Evolutionary conservation across 306 rosid species (phyloP), one percentile per base, ranked within the genome.

Genomic region (Datisca glomerata): DNA sequence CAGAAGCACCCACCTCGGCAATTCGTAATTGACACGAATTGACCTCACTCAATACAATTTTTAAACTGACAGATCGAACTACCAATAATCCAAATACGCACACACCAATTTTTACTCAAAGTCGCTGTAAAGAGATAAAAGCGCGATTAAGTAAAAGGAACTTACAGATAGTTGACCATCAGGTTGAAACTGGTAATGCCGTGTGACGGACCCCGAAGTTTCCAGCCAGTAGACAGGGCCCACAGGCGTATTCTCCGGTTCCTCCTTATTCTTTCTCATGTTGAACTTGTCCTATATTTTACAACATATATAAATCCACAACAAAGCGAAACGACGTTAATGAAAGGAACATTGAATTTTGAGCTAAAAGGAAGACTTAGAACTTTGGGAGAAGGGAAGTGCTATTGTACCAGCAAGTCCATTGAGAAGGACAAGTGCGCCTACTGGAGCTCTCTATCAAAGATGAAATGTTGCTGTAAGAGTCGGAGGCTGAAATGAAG

Each of bases 91-190:
- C 8, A 49, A 39, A 24, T 23, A 39, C n/a, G 36, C 35, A 41
- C 13, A 37, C 25, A 14, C 13, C 43, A 28, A 49, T 4, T 19
- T 11, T 7, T 14, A 39, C 6, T 34, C 13, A 33, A 22, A 41
- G 12, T 14, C 7, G 41, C 10, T 24, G 24, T 44, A 21, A 24
- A 47, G 7, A 24, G 8, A 18, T 11, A 39, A 4, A 55, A 20
- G 48, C 32, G 12, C 7, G 7, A n/a, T 12, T 13, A 45, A 40
- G 49, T 21, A 4, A 0, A 4, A 28, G 50, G 25, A 65, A 46
- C 85, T 41, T 57, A 85, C 96, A 4, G 85, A 80, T 41, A 80
- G 80, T 15, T 62, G 81, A 56, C 72, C 85, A 2, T 62, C 49
- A 7, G 63, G 56, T 37, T 67, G 65, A 72, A 85, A 85, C 35